These are phyloP conservation scores for Chloropicon primus DNA, from an alignment of 139 green algal species.

Conservation along the genomic window DNA sequence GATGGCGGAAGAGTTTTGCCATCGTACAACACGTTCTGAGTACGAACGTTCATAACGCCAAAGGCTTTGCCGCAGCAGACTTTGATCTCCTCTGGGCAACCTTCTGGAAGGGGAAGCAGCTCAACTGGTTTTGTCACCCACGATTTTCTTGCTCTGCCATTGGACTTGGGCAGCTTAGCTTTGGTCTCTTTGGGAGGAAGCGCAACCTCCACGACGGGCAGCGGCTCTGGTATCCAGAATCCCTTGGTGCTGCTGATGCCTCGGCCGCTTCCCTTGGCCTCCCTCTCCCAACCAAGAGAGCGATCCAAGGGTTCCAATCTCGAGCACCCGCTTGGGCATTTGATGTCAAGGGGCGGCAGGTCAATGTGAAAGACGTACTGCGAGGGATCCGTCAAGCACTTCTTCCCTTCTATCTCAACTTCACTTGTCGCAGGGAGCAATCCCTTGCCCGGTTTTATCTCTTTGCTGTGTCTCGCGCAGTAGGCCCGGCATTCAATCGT, in stretches of 20 bases:
- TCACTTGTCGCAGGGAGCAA: neutral
- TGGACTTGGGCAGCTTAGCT: too few species aligned
- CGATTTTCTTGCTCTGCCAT: too few species aligned
- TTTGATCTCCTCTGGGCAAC: slow-evolving; percentile 32
- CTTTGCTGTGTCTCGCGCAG: neutral
- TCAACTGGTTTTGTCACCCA: neutral
- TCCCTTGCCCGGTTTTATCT: neutral
- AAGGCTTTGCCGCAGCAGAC: slow-evolving; percentile 44
- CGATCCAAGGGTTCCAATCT: neutral
- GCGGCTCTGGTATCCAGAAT: neutral
- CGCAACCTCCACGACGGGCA: neutral
- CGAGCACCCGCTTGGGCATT: neutral
- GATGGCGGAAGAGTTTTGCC: slow-evolving; percentile 38
- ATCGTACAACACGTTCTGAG: slow-evolving; percentile 41
- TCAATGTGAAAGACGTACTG: neutral
- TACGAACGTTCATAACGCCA: slow-evolving; percentile 36
- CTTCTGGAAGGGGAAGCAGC: slow-evolving; percentile 46
- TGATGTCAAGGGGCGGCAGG: neutral
- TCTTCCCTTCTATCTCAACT: neutral
- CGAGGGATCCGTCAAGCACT: neutral
- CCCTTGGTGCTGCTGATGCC: neutral
- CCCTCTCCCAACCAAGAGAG: neutral
- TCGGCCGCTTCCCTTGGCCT: neutral
- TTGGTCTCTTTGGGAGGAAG: too few species aligned
- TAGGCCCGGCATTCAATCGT: neutral